Base-by-base conservation (phyloP, 192 early-diverging fungal species). In the Backusella morwellensis region DNA sequence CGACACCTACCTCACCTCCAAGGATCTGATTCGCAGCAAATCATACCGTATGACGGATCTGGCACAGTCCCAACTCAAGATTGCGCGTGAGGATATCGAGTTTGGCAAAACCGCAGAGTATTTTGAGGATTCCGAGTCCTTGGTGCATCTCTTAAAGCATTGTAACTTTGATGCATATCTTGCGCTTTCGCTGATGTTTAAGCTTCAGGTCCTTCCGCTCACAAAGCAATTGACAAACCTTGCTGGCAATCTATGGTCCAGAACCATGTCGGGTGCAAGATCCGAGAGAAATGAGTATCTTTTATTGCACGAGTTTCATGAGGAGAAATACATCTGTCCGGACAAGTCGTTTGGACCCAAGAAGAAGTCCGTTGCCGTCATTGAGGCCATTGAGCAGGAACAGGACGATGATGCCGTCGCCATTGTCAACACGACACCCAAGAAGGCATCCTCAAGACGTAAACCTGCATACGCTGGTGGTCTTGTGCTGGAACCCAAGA, bases 271-370 rank as follows among this genome's bases (percentile, higher is more conserved):
- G 68, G 96, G 96, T 35, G 95, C 92, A 23, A 88, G 97, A 56
- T 94, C 97, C 15, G 97, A 98, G 75, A 91, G 97, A 56, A 99
- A 99, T 81, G 98, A 99, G 84, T 97, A 86, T 72, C 87, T 99
- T 11, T 80, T 99, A 23, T 81, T 99, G 17, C 98, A 99, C 82
- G 97, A 98, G 83, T 99, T 99, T 81, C 95, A 98, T 78, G 85
- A 88, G 47, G 86, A 85, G 70, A 97, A 97, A 75, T 99, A 91
- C 75, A 93, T 99, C 38, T 93, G 94, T 54, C 98, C 98, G 0
- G 97, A 99, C 74, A 95, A 93, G 72, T 72, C 85, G 0, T 87
- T 83, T 72, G 78, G 68, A 66, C 79, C 75, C 8, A 77, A 77
- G 67, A 70, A 17, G 76, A 63, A 29, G 7, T 63, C 56, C 1